These are phyloP conservation scores for sorghum (Sorghum bicolor) DNA, from an alignment of 176 grass and related monocot species.

Conservation along the genomic window DNA sequence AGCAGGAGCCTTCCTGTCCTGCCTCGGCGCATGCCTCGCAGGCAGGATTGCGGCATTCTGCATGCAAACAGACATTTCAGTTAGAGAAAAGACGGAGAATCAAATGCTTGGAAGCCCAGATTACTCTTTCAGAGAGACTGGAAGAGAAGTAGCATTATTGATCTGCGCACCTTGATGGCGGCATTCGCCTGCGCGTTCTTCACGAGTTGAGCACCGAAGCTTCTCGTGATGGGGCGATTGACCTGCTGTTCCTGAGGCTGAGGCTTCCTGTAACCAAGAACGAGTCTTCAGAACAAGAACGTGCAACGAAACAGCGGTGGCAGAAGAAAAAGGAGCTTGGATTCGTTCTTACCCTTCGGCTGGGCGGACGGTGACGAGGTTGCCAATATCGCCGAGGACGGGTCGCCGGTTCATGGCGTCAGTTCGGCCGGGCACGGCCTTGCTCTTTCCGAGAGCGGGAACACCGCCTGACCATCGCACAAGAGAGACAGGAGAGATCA, in stretches of 20 bases:
- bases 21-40: constrained; percentile 34
- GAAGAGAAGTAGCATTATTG: background rate
- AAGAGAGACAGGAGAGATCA: background rate
- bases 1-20: constrained; percentile 39
- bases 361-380: constrained; percentile 38
- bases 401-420: constrained; percentile 52
- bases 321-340: background rate
- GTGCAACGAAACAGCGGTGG: background rate
- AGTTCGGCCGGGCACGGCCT: constrained; percentile 35
- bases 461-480: constrained; percentile 35
- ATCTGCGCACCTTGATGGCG: constrained; percentile 43
- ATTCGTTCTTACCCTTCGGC: constrained; percentile 37
- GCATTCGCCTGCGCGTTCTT: constrained; percentile 60
- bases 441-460: constrained; percentile 47
- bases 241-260: constrained; percentile 26
- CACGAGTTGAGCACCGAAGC: constrained; percentile 61
- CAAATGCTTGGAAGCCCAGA: background rate
- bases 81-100: background rate
- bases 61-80: background rate
- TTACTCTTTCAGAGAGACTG: background rate
- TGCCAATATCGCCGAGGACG: constrained; percentile 72
- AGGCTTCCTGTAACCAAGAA: constrained; percentile 45
- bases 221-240: constrained; percentile 40
- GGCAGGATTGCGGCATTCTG: constrained; percentile 21
- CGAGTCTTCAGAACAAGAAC: background rate